A percentile compares a stretch with the other conserved stretches of the same genome.
These are phyloP conservation scores for Isatis tinctoria DNA, from an alignment of 345 rosid genomes.

Conservation along the genomic window DNA sequence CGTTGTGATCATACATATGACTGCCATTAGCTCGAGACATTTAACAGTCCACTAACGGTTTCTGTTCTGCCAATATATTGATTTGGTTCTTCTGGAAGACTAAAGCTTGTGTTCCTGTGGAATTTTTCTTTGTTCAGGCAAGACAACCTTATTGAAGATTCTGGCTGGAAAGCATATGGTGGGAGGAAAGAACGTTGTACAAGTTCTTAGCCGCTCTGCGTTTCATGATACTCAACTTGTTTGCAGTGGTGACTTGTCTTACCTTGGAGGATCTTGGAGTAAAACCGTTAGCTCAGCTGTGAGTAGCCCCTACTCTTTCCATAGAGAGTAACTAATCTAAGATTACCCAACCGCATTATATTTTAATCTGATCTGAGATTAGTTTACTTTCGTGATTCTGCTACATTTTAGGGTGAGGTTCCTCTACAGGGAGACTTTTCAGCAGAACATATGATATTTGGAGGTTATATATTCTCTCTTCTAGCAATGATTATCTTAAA, in stretches of 20 bases:
- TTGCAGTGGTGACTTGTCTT: slow-evolving; percentile 81
- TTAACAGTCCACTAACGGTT: not conserved
- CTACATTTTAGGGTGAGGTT: slow-evolving; percentile 58
- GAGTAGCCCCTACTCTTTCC: slow-evolving; percentile 29
- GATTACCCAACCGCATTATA: not conserved
- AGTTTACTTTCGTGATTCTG: not conserved
- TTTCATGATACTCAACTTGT: slow-evolving; percentile 89
- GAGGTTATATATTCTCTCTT: slow-evolving; percentile 46
- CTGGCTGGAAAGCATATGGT: slow-evolving; percentile 96
- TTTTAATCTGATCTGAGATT: not conserved
- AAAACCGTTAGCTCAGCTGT: slow-evolving; percentile 88
- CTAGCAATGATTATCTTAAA: not conserved
- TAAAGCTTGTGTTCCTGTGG: not conserved
- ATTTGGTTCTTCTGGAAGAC: not conserved
- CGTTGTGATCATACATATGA: not conserved
- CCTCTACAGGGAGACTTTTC: slow-evolving; percentile 98
- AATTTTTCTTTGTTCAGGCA: slow-evolving; percentile 41
- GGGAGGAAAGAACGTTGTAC: slow-evolving; percentile 81
- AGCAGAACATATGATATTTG: slow-evolving; percentile 93
- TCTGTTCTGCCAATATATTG: not conserved
- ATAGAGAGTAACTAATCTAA: not conserved
- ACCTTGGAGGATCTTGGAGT: slow-evolving; percentile 93
- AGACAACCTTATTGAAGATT: slow-evolving; percentile 80
- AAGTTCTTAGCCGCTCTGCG: slow-evolving; percentile 69
- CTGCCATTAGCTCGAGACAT: not conserved